Percentiles rank a stretch among this genome's conserved stretches.
Evolutionary conservation across 192 early-diverging fungal genomes (phyloP).

Genomic region (Coemansia sp.): DNA sequence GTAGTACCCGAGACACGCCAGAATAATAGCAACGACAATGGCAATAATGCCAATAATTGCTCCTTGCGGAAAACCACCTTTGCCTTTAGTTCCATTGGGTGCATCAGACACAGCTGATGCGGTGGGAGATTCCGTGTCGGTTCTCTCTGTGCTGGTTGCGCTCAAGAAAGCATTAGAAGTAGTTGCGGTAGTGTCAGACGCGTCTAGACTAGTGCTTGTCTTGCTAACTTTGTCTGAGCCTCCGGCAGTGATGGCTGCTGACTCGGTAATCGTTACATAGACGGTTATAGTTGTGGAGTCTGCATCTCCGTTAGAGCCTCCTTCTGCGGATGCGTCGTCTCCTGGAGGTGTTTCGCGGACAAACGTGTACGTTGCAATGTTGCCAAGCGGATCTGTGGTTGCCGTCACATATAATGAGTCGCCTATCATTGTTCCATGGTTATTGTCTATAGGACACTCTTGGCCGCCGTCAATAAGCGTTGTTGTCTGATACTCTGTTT

Average conservation of each 20-base stretch:
- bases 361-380: slow-evolving; percentile 1
- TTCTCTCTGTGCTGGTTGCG: neutral
- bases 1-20: slow-evolving; percentile 12
- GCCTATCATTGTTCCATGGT: neutral
- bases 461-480: neutral
- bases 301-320: no score
- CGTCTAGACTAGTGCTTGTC: neutral
- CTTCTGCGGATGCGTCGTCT: no score
- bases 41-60: slow-evolving; percentile 5
- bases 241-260: neutral
- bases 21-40: neutral
- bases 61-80: slow-evolving; percentile 1
- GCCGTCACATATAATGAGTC: neutral
- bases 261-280: neutral
- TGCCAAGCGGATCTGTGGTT: slow-evolving; percentile 3
- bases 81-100: neutral
- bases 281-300: neutral
- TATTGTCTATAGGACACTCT: neutral
- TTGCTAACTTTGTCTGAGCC: neutral
- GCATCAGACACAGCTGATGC: neutral
- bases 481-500: neutral
- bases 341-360: neutral
- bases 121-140: neutral
- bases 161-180: neutral
- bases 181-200: neutral